Conservation (phyloP, 169 alveolate genomes). For the Plasmodium billcollinsi region DNA sequence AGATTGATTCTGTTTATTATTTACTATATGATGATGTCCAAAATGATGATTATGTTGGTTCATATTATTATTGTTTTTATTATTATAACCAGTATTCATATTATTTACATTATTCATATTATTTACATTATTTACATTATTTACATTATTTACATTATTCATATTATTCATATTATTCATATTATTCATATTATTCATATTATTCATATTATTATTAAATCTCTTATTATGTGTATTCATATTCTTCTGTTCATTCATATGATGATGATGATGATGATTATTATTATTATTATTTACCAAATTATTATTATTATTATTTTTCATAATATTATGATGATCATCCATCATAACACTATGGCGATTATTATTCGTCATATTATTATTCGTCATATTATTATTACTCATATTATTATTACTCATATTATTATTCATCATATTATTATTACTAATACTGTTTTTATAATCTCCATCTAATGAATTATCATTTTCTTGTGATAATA, state of each 20-base stretch:
- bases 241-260: slow-evolving; percentile 9
- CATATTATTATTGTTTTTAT: too few species aligned
- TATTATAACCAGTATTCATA: background rate
- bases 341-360: slow-evolving; percentile 1
- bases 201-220: background rate
- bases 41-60: too few species aligned
- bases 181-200: background rate
- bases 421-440: background rate
- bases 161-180: background rate
- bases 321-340: background rate
- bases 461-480: slow-evolving; percentile 11
- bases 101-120: background rate
- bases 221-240: background rate
- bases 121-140: background rate
- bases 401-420: slow-evolving; percentile 7
- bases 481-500: slow-evolving; percentile 33
- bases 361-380: background rate
- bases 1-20: background rate
- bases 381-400: slow-evolving; percentile 1
- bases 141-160: background rate
- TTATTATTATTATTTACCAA: background rate
- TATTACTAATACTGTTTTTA: slow-evolving; percentile 14
- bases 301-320: background rate
- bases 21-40: background rate
- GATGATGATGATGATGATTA: background rate